A percentile compares a stretch with the other conserved stretches of the same genome.
Evolutionary conservation across 768 basidiomycete genomes (phyloP).

Genomic region (Pulveroboletus sp.): DNA sequence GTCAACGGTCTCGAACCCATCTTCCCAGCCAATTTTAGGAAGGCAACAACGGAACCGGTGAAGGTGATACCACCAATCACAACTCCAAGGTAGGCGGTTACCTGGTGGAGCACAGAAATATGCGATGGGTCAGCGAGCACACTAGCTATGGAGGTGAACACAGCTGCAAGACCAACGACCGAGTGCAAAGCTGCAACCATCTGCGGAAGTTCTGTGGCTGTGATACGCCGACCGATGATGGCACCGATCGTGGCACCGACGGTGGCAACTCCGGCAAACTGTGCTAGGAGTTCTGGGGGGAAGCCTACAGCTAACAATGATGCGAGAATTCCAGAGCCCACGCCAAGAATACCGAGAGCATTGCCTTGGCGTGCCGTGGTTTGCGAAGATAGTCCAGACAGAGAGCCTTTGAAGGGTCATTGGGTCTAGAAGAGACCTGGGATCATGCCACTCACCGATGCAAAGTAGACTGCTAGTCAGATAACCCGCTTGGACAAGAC

Average conservation of each 20-base stretch:
- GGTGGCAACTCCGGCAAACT: slow-evolving; percentile 73
- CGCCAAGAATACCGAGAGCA: slow-evolving; percentile 81
- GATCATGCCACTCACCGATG: slow-evolving; percentile 49
- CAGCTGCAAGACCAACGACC: slow-evolving; percentile 86
- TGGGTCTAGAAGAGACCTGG: background rate
- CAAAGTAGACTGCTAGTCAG: slow-evolving; percentile 81
- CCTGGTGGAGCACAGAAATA: slow-evolving; percentile 66
- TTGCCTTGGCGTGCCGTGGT: slow-evolving; percentile 85
- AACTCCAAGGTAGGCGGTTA: slow-evolving; percentile 82
- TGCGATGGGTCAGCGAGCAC: slow-evolving; percentile 70
- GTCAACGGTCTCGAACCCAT: slow-evolving; percentile 71
- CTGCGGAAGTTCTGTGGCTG: slow-evolving; percentile 84
- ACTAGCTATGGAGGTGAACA: slow-evolving; percentile 79
- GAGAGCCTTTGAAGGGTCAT: slow-evolving; percentile 46
- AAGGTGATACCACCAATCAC: slow-evolving; percentile 88
- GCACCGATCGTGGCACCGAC: slow-evolving; percentile 70
- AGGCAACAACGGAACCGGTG: slow-evolving; percentile 86
- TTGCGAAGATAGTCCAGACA: slow-evolving; percentile 77
- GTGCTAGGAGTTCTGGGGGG: slow-evolving; percentile 63
- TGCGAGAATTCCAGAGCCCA: slow-evolving; percentile 73
- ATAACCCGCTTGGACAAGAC: slow-evolving; percentile 86
- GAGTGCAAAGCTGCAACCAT: slow-evolving; percentile 79
- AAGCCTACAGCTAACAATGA: slow-evolving; percentile 84
- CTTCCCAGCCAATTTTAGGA: slow-evolving; percentile 79
- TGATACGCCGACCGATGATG: slow-evolving; percentile 76